Percentiles rank a stretch among this genome's conserved stretches.
Conservation (phyloP, 2,329 filamentous ascomycete genomes). For the Leptodontidium sp. region DNA sequence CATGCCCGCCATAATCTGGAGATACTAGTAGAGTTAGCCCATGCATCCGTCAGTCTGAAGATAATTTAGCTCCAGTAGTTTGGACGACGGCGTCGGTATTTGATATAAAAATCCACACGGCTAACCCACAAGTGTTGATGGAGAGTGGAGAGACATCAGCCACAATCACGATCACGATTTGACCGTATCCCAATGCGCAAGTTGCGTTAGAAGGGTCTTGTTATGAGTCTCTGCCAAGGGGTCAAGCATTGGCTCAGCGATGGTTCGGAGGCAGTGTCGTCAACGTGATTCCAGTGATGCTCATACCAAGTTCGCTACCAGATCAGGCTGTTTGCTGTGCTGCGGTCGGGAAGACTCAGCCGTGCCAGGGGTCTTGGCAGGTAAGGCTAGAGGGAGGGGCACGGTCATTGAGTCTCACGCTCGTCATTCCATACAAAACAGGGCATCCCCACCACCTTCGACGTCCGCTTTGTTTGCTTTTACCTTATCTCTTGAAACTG, state of each 20-base stretch:
- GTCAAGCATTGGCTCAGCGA: slow-evolving; percentile 17
- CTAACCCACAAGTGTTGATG: too few species aligned
- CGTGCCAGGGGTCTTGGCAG: not conserved
- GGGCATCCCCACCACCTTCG: not conserved
- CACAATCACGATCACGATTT: not conserved
- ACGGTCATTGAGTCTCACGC: too few species aligned
- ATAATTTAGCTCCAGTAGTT: too few species aligned
- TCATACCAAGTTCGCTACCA: not conserved
- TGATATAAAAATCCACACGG: slow-evolving; percentile 5
- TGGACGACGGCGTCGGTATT: slow-evolving; percentile 1
- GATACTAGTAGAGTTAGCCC: not conserved
- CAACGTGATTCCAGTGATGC: not conserved
- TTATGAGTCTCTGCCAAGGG: not conserved
- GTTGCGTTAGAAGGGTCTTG: not conserved
- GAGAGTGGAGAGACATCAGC: not conserved
- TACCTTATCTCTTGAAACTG: not conserved
- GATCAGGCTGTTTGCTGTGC: not conserved
- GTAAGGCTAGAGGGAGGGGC: too few species aligned
- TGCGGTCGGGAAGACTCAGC: slow-evolving; percentile 3
- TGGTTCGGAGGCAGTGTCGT: slow-evolving; percentile 16
- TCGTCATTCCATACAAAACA: slow-evolving; percentile 19
- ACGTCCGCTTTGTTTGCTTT: not conserved
- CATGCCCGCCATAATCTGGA: not conserved
- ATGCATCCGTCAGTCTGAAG: slow-evolving; percentile 5
- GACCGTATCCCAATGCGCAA: not conserved